Base-by-base conservation (phyloP, 768 basidiomycete genomes). In the Lactarius vividus region DNA sequence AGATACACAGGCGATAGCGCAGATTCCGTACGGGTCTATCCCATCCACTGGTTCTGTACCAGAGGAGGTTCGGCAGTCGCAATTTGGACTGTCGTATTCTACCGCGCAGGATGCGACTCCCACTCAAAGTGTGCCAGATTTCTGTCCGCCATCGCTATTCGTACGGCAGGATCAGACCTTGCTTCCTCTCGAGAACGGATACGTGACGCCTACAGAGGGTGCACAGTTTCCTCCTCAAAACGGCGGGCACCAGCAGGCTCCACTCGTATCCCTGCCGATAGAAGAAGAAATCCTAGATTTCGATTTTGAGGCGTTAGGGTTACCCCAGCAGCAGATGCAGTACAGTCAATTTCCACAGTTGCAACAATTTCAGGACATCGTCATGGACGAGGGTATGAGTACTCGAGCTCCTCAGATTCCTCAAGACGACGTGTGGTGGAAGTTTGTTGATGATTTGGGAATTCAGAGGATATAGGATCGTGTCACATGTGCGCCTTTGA, bases 351-450 rank as follows among this genome's bases (percentile, higher is more conserved):
- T 44, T 18, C 66, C 66, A 13, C 66, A 63, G 40, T 20, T 63
- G 42, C 52, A 67, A 3, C 66, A 59, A 28, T 67, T 67, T 52
- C 66, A 59, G 29, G 66, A 67, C 33, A 31, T 67, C 26, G 31
- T 55, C 35, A 49, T 63, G 61, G 40, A 35, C 13, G 57, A 67
- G 78, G 31, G 52, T 16, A 26, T 53, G 4, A 13, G 10, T 18
- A 33, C 15, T 42, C 57, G 20, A 10, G 72, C 49, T 16, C 33
- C 39, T 59, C 66, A 63, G 33, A 63, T 55, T 8, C 66, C 57
- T 62, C 78, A 78, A 61, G 76, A 78, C 10, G 79, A 80, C 37
- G 72, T 77, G 56, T 81, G 80, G 81, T 73, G 75, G 55, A 75
- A 72, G 56, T 79, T 79, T 62, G 72, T 78, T 20, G 64, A 71